phyloP scores from a whole-genome alignment of 2,329 filamentous ascomycete species.

The Neopestalotiopsis rosae region DNA sequence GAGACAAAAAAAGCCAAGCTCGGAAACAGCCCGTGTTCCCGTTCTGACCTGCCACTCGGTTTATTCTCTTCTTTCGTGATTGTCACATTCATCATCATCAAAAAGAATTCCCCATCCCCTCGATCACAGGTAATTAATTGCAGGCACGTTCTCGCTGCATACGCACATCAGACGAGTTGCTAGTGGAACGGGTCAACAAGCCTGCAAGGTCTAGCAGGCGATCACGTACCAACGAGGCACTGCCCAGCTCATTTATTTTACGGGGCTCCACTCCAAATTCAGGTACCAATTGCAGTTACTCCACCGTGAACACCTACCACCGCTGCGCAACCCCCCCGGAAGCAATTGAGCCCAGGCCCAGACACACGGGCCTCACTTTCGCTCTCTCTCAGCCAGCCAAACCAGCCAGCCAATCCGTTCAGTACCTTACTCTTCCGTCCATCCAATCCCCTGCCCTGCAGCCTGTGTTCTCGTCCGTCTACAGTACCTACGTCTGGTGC shows the following conservation, averaged over 20 bases:
- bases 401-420: not conserved
- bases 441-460: not conserved
- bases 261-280: not conserved
- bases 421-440: not conserved
- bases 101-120: not conserved
- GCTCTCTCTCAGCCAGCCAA: not conserved
- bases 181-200: not conserved
- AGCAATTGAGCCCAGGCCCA: not conserved
- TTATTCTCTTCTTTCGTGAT: not conserved
- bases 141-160: not conserved
- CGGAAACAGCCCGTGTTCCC: not conserved
- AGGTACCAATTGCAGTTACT: conserved; percentile 11
- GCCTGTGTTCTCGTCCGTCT: not conserved
- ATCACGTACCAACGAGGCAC: conserved; percentile 2
- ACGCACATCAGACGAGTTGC: not conserved
- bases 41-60: not conserved
- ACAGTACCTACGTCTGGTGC: not conserved
- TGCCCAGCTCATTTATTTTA: conserved; percentile 4
- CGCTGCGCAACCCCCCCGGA: not conserved
- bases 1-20: conserved; percentile 16
- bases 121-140: not conserved
- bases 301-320: not conserved
- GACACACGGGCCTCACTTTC: conserved; percentile 14
- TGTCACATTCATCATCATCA: too few species aligned
- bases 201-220: not conserved